phyloP scores from a whole-genome alignment of 2,329 filamentous ascomycete genomes.

The Aspergillus floridensis region DNA sequence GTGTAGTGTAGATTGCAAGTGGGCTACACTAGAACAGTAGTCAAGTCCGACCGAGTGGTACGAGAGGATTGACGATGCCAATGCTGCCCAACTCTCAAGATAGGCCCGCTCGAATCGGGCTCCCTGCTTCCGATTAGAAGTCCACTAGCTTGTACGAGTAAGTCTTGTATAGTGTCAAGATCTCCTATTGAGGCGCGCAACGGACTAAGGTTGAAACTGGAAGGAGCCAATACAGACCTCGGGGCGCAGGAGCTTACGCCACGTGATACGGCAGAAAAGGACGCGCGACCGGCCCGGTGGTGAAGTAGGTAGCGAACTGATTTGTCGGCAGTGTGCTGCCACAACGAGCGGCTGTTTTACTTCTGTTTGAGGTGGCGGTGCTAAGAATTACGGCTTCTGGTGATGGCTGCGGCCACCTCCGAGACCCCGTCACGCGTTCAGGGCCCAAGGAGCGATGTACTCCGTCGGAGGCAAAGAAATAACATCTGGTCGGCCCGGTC shows the following conservation, averaged over 20 bases:
- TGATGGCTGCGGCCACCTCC: not conserved
- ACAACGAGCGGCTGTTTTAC: not conserved
- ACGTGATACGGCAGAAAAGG: not conserved
- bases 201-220: not conserved
- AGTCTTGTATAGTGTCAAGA: not conserved
- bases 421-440: not conserved
- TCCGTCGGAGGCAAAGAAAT: not conserved
- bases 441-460: not conserved
- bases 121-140: not conserved
- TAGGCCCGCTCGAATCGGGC: conserved; percentile 12
- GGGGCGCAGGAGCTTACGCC: not conserved
- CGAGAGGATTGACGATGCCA: conserved; percentile 22
- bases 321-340: not conserved
- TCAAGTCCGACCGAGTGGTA: conserved; percentile 2
- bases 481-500: not conserved
- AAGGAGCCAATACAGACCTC: not conserved
- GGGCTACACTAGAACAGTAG: conserved; percentile 14
- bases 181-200: not conserved
- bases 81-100: conserved; percentile 5
- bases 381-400: not conserved
- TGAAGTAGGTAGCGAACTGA: too few relatives aligned
- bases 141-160: not conserved
- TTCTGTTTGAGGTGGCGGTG: not conserved
- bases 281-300: not conserved
- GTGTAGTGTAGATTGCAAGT: not conserved